Percentiles rank a stretch among this genome's conserved stretches.
These are phyloP conservation scores for Colletotrichum sojae DNA, from an alignment of 2,329 filamentous ascomycete species.

Conservation along the genomic window DNA sequence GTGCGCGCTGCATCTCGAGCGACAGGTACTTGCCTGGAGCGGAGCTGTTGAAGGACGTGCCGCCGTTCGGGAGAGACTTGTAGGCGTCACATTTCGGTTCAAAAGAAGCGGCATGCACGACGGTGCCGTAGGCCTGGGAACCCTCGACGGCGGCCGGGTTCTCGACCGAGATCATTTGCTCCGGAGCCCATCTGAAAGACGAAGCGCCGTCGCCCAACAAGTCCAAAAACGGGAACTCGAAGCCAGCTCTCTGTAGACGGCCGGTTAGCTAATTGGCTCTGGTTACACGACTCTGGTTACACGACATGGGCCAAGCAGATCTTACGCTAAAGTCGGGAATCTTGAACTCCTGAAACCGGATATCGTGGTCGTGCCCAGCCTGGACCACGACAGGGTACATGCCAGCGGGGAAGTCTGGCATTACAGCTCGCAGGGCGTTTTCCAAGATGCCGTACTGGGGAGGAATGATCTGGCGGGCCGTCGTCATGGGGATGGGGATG, in stretches of 20 bases:
- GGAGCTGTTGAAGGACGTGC: slow-evolving; percentile 42
- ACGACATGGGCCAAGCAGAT: slow-evolving; percentile 40
- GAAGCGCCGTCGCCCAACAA: slow-evolving; percentile 64
- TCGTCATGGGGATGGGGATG: slow-evolving; percentile 63
- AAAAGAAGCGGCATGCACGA: slow-evolving; percentile 58
- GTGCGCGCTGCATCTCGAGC: slow-evolving; percentile 41
- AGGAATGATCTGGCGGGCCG: slow-evolving; percentile 64
- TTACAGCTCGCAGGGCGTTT: slow-evolving; percentile 59
- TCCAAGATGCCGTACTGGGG: slow-evolving; percentile 64
- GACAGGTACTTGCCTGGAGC: slow-evolving; percentile 33
- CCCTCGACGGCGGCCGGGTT: slow-evolving; percentile 61
- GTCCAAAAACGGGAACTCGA: slow-evolving; percentile 71
- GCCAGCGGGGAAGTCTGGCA: slow-evolving; percentile 63
- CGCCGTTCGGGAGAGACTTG: slow-evolving; percentile 39
- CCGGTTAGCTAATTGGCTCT: neutral
- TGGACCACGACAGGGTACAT: slow-evolving; percentile 69
- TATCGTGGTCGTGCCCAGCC: slow-evolving; percentile 65
- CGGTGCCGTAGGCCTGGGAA: slow-evolving; percentile 61
- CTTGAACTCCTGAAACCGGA: slow-evolving; percentile 57
- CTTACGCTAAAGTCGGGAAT: slow-evolving; percentile 64
- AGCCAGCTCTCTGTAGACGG: slow-evolving; percentile 59
- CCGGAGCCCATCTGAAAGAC: slow-evolving; percentile 65
- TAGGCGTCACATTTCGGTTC: slow-evolving; percentile 66
- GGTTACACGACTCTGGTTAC: neutral
- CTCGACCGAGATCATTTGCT: slow-evolving; percentile 60